Evolutionary conservation across 1,284 basidiomycete species (phyloP).

Genomic region (Paramarasmius palmivorus): DNA sequence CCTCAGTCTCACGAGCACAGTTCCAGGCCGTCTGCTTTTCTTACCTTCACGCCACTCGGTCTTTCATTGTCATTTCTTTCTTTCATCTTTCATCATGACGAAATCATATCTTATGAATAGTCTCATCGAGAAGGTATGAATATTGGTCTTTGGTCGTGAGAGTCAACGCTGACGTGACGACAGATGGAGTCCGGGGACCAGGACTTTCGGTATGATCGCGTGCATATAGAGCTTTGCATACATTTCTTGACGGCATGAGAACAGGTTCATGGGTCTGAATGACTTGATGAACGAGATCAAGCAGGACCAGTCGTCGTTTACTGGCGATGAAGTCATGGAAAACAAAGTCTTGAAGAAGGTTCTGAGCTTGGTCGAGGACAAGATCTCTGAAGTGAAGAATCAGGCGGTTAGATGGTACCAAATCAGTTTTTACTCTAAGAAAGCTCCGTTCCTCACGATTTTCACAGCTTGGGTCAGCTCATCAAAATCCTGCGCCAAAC

Average conservation of each 20-base stretch:
- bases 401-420: slow-evolving; percentile 91
- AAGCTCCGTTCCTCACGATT: slow-evolving; percentile 1
- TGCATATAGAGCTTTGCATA: slow-evolving; percentile 24
- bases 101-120: slow-evolving; percentile 80
- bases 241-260: slow-evolving; percentile 5
- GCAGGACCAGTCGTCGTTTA: slow-evolving; percentile 66
- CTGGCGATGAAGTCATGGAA: slow-evolving; percentile 82
- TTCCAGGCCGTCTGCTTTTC: neutral
- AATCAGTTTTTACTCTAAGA: neutral
- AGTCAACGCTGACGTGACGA: slow-evolving; percentile 8
- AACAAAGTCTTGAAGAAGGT: slow-evolving; percentile 81
- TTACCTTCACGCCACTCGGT: neutral
- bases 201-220: slow-evolving; percentile 65
- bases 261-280: slow-evolving; percentile 92
- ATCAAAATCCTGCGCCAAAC: slow-evolving; percentile 83
- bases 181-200: slow-evolving; percentile 85
- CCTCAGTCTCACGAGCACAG: neutral
- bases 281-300: slow-evolving; percentile 88
- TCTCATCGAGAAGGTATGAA: slow-evolving; percentile 71
- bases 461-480: slow-evolving; percentile 74
- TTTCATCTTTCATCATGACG: slow-evolving; percentile 51
- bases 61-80: neutral
- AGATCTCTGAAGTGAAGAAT: slow-evolving; percentile 98
- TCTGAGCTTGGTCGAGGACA: slow-evolving; percentile 84
- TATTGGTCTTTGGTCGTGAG: neutral